A percentile compares a stretch with the other conserved stretches of the same genome.
These are phyloP conservation scores for Termitomyces sp. DNA, from an alignment of 768 basidiomycete genomes.

Conservation along the genomic window DNA sequence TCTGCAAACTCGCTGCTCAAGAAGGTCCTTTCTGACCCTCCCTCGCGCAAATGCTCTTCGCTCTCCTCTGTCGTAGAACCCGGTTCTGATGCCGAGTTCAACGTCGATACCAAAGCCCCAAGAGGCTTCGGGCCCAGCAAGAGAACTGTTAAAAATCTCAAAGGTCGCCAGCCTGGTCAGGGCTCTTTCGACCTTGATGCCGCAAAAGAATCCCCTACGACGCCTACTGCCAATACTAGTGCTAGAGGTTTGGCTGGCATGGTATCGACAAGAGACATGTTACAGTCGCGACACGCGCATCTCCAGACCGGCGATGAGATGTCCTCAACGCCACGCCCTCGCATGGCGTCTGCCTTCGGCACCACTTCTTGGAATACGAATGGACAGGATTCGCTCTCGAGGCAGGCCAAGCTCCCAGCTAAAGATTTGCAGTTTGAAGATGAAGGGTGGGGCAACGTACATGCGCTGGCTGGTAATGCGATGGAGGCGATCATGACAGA, in stretches of 20 bases:
- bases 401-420: not conserved
- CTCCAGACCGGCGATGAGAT: slow-evolving; percentile 10
- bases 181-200: slow-evolving; percentile 14
- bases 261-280: slow-evolving; percentile 11
- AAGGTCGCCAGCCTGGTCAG: slow-evolving; percentile 20
- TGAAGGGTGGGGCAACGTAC: not conserved
- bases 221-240: slow-evolving; percentile 7
- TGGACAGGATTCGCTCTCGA: not conserved
- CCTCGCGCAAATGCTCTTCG: slow-evolving; percentile 6
- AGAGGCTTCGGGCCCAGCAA: slow-evolving; percentile 13
- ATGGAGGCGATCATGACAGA: not conserved
- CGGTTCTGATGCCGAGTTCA: slow-evolving; percentile 2
- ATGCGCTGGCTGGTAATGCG: not conserved
- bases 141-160: slow-evolving; percentile 21
- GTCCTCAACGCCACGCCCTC: slow-evolving; percentile 14
- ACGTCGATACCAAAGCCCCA: not conserved
- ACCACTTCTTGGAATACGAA: slow-evolving; percentile 4
- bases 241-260: slow-evolving; percentile 7
- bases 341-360: not conserved
- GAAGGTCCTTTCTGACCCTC: slow-evolving; percentile 8
- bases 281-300: slow-evolving; percentile 2
- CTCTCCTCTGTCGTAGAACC: slow-evolving; percentile 2
- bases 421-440: not conserved
- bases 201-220: slow-evolving; percentile 6
- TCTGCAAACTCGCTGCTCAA: slow-evolving; percentile 9